Conservation (phyloP, 805 yeast species). For the Pichia manshurica region DNA sequence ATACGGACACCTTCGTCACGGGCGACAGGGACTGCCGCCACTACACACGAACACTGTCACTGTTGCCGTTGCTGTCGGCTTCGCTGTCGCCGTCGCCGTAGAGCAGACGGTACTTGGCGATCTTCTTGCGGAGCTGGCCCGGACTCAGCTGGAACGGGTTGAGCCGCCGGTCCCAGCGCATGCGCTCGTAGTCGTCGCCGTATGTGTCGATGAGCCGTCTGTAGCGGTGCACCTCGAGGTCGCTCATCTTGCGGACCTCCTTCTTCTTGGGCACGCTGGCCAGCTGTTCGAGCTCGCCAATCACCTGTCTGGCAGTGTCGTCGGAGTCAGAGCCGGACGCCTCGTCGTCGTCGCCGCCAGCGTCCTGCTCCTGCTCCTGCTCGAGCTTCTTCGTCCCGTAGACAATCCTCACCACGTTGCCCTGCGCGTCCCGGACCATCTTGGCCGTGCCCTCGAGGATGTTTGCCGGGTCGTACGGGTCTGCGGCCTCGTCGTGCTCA, state of each 20-base stretch:
- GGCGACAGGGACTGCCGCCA: too few relatives aligned
- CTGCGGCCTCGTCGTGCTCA: constrained; percentile 27
- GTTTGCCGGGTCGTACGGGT: constrained; percentile 47
- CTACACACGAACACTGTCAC: too few relatives aligned
- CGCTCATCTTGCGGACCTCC: constrained; percentile 46
- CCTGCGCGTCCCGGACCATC: constrained; percentile 62
- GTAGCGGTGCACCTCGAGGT: constrained; percentile 74
- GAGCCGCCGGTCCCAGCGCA: constrained; percentile 88
- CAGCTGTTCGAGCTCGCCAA: constrained; percentile 61
- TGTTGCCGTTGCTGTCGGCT: too few relatives aligned
- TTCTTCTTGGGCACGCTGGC: constrained; percentile 43
- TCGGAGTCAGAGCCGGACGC: constrained; percentile 11
- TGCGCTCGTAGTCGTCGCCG: constrained; percentile 81
- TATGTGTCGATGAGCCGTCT: constrained; percentile 59
- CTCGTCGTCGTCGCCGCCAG: constrained; percentile 14
- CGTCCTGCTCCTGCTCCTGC: background rate
- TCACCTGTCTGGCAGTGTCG: constrained; percentile 46
- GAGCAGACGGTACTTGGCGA: too few relatives aligned
- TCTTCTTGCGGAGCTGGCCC: constrained; percentile 76
- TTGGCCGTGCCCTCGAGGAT: constrained; percentile 79
- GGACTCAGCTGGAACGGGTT: constrained; percentile 77
- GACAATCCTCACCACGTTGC: constrained; percentile 59
- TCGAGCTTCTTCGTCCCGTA: constrained; percentile 59
- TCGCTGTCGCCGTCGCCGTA: too few relatives aligned
- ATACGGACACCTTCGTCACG: too few relatives aligned